These are phyloP conservation scores for Penicillium canariense DNA, from an alignment of 495 filamentous ascomycete genomes.

Conservation along the genomic window DNA sequence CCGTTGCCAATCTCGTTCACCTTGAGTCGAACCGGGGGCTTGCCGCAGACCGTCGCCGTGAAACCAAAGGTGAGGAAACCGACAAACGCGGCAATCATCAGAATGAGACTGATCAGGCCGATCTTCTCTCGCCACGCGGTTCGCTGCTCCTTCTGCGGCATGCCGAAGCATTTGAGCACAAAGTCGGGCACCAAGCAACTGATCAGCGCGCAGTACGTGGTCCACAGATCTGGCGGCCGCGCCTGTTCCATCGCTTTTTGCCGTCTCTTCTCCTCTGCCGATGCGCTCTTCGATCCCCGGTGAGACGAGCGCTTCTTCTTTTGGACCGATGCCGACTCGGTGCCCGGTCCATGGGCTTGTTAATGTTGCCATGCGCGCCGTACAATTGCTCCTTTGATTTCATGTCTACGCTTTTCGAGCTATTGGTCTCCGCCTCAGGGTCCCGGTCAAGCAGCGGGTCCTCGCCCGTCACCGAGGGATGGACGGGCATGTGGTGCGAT, in stretches of 20 bases:
- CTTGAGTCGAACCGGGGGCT: constrained; percentile 63
- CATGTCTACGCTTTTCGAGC: constrained; percentile 53
- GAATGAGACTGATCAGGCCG: constrained; percentile 89
- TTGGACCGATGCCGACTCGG: constrained; percentile 43
- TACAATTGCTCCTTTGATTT: constrained; percentile 45
- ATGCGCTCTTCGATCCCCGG: constrained; percentile 45
- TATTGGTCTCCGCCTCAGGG: constrained; percentile 54
- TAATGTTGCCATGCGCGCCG: constrained; percentile 39
- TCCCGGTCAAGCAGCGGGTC: constrained; percentile 79
- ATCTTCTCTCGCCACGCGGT: constrained; percentile 99
- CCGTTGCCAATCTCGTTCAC: constrained; percentile 75
- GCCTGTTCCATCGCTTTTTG: constrained; percentile 65
- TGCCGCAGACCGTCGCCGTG: constrained; percentile 79
- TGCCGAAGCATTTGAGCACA: constrained; percentile 79
- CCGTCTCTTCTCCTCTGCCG: constrained; percentile 58
- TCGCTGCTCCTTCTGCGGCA: constrained; percentile 82
- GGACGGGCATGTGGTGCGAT: constrained; percentile 72
- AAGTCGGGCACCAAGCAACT: constrained; percentile 95
- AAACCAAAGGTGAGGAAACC: constrained; percentile 98
- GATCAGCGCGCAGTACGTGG: constrained; percentile 86
- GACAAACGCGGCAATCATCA: constrained; percentile 82
- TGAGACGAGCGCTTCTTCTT: constrained; percentile 51
- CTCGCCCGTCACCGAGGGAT: constrained; percentile 87
- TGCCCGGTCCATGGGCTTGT: constrained; percentile 49
- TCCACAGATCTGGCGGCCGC: constrained; percentile 88